Evolutionary conservation across 176 grass and related monocot species (phyloP).

Genomic region (Carex kokanica): DNA sequence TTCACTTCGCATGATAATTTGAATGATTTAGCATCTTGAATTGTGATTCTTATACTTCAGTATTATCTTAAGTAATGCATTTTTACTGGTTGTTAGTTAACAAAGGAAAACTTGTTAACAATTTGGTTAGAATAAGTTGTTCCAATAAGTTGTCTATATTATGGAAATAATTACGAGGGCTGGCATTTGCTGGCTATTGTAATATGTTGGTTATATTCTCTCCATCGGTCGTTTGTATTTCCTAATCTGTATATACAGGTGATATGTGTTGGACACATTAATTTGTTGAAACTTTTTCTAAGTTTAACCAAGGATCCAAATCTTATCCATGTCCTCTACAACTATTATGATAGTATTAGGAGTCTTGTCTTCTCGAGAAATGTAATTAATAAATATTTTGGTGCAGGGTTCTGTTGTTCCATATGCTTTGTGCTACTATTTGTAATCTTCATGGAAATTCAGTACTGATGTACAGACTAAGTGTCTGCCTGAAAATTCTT

Average conservation of each 20-base stretch:
- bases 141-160: constrained; percentile 4
- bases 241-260: not conserved
- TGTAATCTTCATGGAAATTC: not conserved
- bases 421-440: not conserved
- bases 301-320: not conserved
- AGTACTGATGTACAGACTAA: not conserved
- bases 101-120: not conserved
- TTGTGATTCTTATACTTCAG: not conserved
- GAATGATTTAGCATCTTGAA: not conserved
- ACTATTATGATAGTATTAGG: not conserved
- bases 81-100: not conserved
- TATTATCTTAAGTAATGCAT: not conserved
- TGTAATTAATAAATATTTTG: not conserved
- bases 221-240: not conserved
- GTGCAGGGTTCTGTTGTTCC: constrained; percentile 2
- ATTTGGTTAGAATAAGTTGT: not conserved
- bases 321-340: not conserved
- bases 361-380: not conserved
- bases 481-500: not conserved
- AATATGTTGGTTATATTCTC: not conserved
- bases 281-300: not conserved
- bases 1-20: not conserved
- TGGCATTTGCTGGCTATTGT: not conserved
- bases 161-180: not conserved
- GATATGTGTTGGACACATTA: not conserved